Conservation (phyloP, 164 flowering plant genomes). For the Taxillus chinensis region DNA sequence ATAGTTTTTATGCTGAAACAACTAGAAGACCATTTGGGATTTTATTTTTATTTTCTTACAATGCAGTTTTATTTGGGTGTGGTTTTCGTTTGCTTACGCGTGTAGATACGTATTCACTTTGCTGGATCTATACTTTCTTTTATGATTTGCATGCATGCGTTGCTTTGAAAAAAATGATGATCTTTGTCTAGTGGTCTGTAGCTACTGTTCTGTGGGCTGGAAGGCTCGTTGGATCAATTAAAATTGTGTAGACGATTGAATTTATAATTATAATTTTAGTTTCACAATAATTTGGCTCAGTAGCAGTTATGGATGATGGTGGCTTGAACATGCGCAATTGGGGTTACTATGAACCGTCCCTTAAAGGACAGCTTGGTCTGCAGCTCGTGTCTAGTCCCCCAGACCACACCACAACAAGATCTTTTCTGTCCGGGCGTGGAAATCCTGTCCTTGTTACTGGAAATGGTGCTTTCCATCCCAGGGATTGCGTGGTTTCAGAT, state of each 20-base stretch:
- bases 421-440: slow-evolving; percentile 42
- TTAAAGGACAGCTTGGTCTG: slow-evolving; percentile 51
- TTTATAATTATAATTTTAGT: background rate
- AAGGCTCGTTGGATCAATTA: background rate
- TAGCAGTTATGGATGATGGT: slow-evolving; percentile 52
- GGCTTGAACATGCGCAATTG: slow-evolving; percentile 65
- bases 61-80: too few relatives aligned
- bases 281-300: slow-evolving; percentile 6
- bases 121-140: too few relatives aligned
- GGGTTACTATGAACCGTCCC: slow-evolving; percentile 65
- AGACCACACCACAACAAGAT: slow-evolving; percentile 47
- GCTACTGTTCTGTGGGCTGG: too few relatives aligned
- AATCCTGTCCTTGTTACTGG: slow-evolving; percentile 29
- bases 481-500: background rate
- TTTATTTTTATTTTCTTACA: too few relatives aligned
- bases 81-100: too few relatives aligned
- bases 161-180: too few relatives aligned
- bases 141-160: too few relatives aligned
- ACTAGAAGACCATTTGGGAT: too few relatives aligned
- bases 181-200: too few relatives aligned
- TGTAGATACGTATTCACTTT: too few relatives aligned
- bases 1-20: too few relatives aligned
- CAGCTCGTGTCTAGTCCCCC: slow-evolving; percentile 59
- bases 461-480: slow-evolving; percentile 40
- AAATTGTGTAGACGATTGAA: background rate